Evolutionary conservation across 2,329 filamentous ascomycete species (phyloP).

Genomic region (Calycina marina): DNA sequence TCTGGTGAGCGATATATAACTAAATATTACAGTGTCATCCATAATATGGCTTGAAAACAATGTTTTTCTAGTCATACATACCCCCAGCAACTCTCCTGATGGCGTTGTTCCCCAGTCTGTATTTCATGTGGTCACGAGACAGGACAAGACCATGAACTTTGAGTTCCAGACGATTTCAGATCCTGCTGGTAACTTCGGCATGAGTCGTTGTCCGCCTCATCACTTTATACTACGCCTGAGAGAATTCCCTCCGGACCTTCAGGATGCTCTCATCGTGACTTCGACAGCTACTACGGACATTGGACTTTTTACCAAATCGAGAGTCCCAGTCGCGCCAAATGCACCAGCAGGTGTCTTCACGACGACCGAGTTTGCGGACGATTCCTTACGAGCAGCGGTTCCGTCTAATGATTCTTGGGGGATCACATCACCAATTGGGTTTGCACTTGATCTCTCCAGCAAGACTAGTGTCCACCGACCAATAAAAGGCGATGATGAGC

Average conservation of each 20-base stretch:
- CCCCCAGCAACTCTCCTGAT: slow-evolving; percentile 42
- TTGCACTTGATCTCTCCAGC: slow-evolving; percentile 70
- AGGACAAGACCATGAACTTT: slow-evolving; percentile 41
- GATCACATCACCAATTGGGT: slow-evolving; percentile 58
- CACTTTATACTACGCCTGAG: slow-evolving; percentile 66
- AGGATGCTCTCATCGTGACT: slow-evolving; percentile 68
- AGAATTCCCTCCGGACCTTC: slow-evolving; percentile 65
- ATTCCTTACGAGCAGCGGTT: slow-evolving; percentile 55
- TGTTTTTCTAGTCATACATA: slow-evolving; percentile 69
- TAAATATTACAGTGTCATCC: slow-evolving; percentile 47
- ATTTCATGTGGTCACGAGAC: slow-evolving; percentile 68
- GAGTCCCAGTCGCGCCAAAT: slow-evolving; percentile 46
- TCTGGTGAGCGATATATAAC: no score
- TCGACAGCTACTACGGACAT: slow-evolving; percentile 72
- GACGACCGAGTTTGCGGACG: slow-evolving; percentile 55
- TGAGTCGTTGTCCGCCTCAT: slow-evolving; percentile 51
- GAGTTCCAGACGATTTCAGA: slow-evolving; percentile 62
- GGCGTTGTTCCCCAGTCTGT: slow-evolving; percentile 41
- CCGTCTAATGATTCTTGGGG: slow-evolving; percentile 53
- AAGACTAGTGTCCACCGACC: slow-evolving; percentile 67
- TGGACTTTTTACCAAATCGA: slow-evolving; percentile 62
- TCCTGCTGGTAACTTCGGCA: slow-evolving; percentile 57
- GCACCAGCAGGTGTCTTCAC: slow-evolving; percentile 56
- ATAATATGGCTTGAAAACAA: slow-evolving; percentile 83
- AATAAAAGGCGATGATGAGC: slow-evolving; percentile 62